Evolutionary conservation across 306 rosid species (phyloP).

Genomic region (Fagus crenata): DNA sequence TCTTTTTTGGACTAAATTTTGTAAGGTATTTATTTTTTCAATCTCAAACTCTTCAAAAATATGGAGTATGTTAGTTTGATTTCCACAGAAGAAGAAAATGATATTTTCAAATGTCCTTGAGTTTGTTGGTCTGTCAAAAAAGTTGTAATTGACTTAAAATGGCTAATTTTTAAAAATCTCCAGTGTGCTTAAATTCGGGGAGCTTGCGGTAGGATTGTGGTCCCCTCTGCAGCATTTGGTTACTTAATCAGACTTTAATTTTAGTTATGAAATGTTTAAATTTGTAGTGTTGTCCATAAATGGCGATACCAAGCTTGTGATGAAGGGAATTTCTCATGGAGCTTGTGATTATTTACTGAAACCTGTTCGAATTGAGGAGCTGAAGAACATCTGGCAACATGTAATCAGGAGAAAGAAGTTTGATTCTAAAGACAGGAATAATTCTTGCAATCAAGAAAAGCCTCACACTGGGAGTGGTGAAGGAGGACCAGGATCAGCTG

Average conservation of each 20-base stretch:
- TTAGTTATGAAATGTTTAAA: neutral
- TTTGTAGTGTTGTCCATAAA: slow-evolving; percentile 83
- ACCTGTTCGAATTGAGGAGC: slow-evolving; percentile 93
- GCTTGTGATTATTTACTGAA: slow-evolving; percentile 96
- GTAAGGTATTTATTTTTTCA: neutral
- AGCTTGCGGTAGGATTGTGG: neutral
- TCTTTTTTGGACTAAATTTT: neutral
- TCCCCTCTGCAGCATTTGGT: neutral
- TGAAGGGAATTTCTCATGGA: slow-evolving; percentile 95
- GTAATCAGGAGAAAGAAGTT: slow-evolving; percentile 79
- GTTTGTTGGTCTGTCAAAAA: neutral
- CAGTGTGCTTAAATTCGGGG: neutral
- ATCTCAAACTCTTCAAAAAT: neutral
- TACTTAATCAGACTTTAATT: neutral
- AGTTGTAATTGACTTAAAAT: neutral
- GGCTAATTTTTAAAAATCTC: neutral
- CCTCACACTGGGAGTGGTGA: slow-evolving; percentile 37
- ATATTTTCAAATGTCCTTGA: neutral
- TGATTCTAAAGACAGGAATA: slow-evolving; percentile 63
- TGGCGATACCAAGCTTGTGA: slow-evolving; percentile 81
- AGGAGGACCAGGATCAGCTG: slow-evolving; percentile 45
- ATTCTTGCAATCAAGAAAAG: slow-evolving; percentile 49
- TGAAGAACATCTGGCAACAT: slow-evolving; percentile 98
- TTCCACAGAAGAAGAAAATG: neutral
- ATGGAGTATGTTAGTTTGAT: slow-evolving; percentile 10